Conservation (phyloP, 2,329 filamentous ascomycete species). For the Sclerotinia minor region DNA sequence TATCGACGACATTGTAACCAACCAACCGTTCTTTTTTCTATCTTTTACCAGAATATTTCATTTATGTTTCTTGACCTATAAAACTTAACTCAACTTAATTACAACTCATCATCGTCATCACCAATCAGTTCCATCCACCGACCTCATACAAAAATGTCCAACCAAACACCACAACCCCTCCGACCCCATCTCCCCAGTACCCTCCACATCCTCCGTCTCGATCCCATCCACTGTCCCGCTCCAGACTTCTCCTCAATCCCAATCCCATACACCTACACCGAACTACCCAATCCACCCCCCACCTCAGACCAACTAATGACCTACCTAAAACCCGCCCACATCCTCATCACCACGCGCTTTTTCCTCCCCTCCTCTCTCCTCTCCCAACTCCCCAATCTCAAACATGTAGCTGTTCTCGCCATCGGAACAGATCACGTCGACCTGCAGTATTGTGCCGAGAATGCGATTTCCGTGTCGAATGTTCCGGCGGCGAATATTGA, state of each 20-base stretch:
- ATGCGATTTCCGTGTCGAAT: constrained; percentile 44
- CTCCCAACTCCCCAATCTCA: constrained; percentile 39
- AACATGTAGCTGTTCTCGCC: constrained; percentile 43
- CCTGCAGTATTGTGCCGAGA: constrained; percentile 41
- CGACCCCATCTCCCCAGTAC: constrained; percentile 1
- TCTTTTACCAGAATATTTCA: background rate
- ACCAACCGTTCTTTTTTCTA: background rate
- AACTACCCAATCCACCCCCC: constrained; percentile 31
- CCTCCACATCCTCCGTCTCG: background rate
- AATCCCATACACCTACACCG: constrained; percentile 32
- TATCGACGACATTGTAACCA: background rate
- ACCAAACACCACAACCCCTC: background rate
- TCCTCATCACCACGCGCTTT: constrained; percentile 42
- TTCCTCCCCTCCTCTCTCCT: constrained; percentile 41
- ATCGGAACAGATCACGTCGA: constrained; percentile 45
- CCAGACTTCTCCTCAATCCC: constrained; percentile 23
- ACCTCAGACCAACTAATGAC: constrained; percentile 37
- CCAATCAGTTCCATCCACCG: background rate
- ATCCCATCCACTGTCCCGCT: background rate
- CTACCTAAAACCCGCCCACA: constrained; percentile 37
- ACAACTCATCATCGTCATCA: background rate
- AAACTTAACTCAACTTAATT: too few species aligned
- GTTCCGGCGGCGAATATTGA: constrained; percentile 44
- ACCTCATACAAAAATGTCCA: background rate
- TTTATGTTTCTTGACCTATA: background rate